Conservation (phyloP, 257 asterid species). For the Gentiana dahurica region DNA sequence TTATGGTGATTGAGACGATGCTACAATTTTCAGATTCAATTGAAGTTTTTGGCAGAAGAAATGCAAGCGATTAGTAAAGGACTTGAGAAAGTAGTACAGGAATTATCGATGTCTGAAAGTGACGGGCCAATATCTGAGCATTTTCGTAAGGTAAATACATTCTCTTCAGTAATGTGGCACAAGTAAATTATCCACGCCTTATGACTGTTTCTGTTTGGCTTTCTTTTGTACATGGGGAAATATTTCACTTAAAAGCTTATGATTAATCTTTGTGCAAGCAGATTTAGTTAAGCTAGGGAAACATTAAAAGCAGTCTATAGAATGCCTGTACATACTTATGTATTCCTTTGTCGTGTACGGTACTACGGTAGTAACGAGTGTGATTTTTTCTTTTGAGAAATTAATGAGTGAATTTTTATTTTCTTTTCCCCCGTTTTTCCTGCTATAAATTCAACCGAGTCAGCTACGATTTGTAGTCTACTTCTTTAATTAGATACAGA, state of each 20-base stretch:
- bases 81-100: conserved; percentile 81
- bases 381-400: background rate
- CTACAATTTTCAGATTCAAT: conserved; percentile 51
- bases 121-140: conserved; percentile 76
- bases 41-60: conserved; percentile 85
- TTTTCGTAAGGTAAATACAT: conserved; percentile 50
- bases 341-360: too few relatives aligned
- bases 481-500: too few relatives aligned
- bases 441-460: background rate
- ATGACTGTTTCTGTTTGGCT: too few relatives aligned
- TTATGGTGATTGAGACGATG: conserved; percentile 6
- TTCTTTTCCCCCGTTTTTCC: background rate
- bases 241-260: too few relatives aligned
- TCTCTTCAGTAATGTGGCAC: too few relatives aligned
- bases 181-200: too few relatives aligned
- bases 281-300: too few relatives aligned
- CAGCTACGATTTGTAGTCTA: background rate
- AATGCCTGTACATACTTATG: too few relatives aligned
- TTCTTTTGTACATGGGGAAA: too few relatives aligned
- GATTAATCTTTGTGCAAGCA: too few relatives aligned
- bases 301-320: too few relatives aligned
- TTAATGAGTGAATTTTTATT: background rate
- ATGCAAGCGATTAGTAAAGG: conserved; percentile 97
- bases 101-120: conserved; percentile 69
- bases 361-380: background rate